phyloP scores from a whole-genome alignment of 495 filamentous ascomycete genomes.

The Articulospora tetracladia region DNA sequence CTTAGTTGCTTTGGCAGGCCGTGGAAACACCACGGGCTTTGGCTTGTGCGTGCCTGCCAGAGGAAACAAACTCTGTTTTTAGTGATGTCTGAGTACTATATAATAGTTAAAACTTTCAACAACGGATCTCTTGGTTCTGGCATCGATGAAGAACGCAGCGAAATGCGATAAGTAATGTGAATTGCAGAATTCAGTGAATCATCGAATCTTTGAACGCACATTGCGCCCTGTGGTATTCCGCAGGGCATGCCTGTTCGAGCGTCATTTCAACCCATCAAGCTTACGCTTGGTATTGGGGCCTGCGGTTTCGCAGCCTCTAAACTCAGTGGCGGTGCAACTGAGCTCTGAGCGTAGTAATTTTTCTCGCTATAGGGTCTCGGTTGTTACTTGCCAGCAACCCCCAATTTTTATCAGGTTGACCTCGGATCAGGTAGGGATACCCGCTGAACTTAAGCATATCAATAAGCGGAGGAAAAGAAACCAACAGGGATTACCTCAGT shows the following conservation, averaged over 20 bases:
- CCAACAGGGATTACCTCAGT: constrained; percentile 67
- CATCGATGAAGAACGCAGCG: constrained; percentile 70
- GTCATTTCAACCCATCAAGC: constrained; percentile 51
- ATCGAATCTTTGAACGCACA: constrained; percentile 72
- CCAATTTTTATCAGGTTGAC: constrained; percentile 52
- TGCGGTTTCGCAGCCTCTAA: constrained; percentile 35
- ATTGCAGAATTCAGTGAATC: constrained; percentile 73
- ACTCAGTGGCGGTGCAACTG: constrained; percentile 40
- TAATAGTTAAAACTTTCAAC: constrained; percentile 62
- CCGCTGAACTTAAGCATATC: constrained; percentile 74
- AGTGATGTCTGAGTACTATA: constrained; percentile 33
- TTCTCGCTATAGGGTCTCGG: constrained; percentile 24
- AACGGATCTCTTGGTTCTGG: constrained; percentile 69
- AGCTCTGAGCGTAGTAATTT: constrained; percentile 41
- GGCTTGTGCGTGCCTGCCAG: constrained; percentile 27
- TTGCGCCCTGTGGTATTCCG: constrained; percentile 62
- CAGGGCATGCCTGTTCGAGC: constrained; percentile 63
- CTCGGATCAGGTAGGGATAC: constrained; percentile 68
- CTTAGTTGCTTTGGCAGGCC: constrained; percentile 2
- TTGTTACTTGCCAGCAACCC: constrained; percentile 56
- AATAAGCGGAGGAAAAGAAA: constrained; percentile 74
- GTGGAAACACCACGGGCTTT: not conserved
- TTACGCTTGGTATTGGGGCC: constrained; percentile 44
- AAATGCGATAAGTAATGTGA: constrained; percentile 73
- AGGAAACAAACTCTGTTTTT: constrained; percentile 29